These are phyloP conservation scores for Taiozyma sp. DNA, from an alignment of 1,139 yeast species.

Conservation along the genomic window DNA sequence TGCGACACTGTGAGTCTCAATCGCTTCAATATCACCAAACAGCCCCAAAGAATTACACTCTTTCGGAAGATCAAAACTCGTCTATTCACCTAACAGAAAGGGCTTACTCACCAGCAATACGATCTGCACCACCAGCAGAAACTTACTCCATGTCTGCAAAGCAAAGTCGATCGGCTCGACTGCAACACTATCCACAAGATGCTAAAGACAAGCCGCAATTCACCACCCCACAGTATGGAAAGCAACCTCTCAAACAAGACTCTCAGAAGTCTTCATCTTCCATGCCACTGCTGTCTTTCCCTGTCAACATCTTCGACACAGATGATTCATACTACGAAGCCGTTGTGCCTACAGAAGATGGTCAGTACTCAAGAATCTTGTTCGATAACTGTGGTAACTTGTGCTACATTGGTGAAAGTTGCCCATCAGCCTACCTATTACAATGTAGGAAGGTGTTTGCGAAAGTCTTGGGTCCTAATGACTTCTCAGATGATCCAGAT, in stretches of 20 bases:
- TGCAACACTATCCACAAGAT: not conserved
- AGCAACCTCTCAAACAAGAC: not conserved
- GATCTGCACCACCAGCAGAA: conserved; percentile 2
- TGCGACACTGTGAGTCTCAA: not conserved
- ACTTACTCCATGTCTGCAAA: not conserved
- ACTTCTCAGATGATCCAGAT: conserved; percentile 34
- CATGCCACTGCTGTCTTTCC: conserved; percentile 14
- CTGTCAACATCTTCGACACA: conserved; percentile 12
- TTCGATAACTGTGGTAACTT: conserved; percentile 29
- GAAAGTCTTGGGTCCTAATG: conserved; percentile 26
- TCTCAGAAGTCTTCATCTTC: not conserved
- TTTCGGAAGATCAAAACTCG: not conserved
- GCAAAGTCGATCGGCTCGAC: not conserved
- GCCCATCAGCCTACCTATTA: conserved; percentile 29
- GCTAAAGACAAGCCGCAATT: not conserved
- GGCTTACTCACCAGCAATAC: conserved; percentile 4
- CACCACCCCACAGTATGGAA: not conserved
- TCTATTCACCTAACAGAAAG: not conserved
- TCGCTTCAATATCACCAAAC: not conserved
- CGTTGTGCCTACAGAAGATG: conserved; percentile 21
- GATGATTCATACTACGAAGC: conserved; percentile 13
- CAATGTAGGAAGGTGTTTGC: conserved; percentile 30
- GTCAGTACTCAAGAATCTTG: conserved; percentile 28
- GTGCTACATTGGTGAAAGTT: conserved; percentile 33
- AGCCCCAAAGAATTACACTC: not conserved